Conservation (phyloP, 768 basidiomycete species). For the Kwoniella shandongensis region DNA sequence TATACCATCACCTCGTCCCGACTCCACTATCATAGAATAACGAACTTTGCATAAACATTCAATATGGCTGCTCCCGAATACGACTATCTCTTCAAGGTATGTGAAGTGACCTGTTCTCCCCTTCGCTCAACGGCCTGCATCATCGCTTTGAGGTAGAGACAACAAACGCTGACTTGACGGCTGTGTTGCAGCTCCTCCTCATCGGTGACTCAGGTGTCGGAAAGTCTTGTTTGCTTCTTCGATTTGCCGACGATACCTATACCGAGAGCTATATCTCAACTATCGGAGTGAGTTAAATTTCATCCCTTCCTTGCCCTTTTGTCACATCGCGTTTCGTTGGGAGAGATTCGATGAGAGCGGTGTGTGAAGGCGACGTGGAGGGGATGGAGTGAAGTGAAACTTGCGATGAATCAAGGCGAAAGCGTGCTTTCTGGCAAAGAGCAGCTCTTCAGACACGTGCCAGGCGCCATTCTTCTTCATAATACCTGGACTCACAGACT, state of each 20-base stretch:
- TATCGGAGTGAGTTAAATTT: constrained; percentile 69
- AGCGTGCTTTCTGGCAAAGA: too few species aligned
- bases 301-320: not conserved
- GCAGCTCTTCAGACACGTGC: too few species aligned
- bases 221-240: constrained; percentile 68
- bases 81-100: constrained; percentile 54
- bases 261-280: constrained; percentile 99
- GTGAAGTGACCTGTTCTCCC: constrained; percentile 5
- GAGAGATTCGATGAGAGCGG: constrained; percentile 10
- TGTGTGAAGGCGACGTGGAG: not conserved
- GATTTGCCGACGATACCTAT: constrained; percentile 98
- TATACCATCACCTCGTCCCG: not conserved
- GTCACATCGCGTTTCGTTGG: not conserved
- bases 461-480: too few species aligned
- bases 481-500: too few species aligned
- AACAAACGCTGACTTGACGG: not conserved
- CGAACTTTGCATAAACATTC: constrained; percentile 4
- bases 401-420: too few species aligned
- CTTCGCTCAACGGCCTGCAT: not conserved
- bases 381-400: not conserved
- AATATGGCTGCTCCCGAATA: constrained; percentile 52
- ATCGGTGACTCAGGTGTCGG: constrained; percentile 99
- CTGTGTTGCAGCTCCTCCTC: constrained; percentile 69
- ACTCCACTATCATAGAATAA: too few species aligned
- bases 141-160: not conserved